phyloP scores from a whole-genome alignment of 2,329 filamentous ascomycete species.

The Penicillium sclerotigenum region DNA sequence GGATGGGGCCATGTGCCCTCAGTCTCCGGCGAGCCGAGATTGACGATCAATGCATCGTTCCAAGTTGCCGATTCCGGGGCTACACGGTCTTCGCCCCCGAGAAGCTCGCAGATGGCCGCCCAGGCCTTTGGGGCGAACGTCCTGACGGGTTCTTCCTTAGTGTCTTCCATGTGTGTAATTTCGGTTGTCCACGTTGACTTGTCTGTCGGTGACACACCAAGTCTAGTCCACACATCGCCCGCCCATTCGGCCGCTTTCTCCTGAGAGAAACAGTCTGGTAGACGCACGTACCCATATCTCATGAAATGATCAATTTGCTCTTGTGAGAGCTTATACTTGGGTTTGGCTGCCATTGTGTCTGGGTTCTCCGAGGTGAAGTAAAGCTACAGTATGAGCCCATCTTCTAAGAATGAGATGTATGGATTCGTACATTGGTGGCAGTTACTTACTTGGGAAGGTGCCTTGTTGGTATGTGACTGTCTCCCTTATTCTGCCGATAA shows the following conservation, averaged over 20 bases:
- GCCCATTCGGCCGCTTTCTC: conserved; percentile 50
- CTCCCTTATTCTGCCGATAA: background rate
- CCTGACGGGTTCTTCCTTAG: conserved; percentile 53
- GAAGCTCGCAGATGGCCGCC: conserved; percentile 63
- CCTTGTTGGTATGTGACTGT: background rate
- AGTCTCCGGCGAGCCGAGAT: conserved; percentile 57
- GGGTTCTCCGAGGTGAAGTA: too few relatives aligned
- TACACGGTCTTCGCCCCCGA: conserved; percentile 60
- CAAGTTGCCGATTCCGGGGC: conserved; percentile 52
- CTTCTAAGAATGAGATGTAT: background rate
- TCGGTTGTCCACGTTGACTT: conserved; percentile 63
- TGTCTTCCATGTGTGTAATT: conserved; percentile 63
- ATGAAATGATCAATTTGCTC: conserved; percentile 55
- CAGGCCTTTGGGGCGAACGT: conserved; percentile 64
- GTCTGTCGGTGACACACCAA: conserved; percentile 63
- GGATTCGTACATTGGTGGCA: background rate
- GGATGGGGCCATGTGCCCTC: conserved; percentile 53
- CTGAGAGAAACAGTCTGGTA: conserved; percentile 52
- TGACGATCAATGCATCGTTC: conserved; percentile 67
- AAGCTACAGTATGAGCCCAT: background rate
- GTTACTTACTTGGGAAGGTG: conserved; percentile 1
- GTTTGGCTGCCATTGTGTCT: background rate
- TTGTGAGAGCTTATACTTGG: conserved; percentile 37
- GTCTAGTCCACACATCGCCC: conserved; percentile 58
- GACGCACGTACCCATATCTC: conserved; percentile 54